A percentile compares a stretch with the other conserved stretches of the same genome.
Conservation (phyloP, 2,329 filamentous ascomycete genomes). For the Trichoderma sp. region DNA sequence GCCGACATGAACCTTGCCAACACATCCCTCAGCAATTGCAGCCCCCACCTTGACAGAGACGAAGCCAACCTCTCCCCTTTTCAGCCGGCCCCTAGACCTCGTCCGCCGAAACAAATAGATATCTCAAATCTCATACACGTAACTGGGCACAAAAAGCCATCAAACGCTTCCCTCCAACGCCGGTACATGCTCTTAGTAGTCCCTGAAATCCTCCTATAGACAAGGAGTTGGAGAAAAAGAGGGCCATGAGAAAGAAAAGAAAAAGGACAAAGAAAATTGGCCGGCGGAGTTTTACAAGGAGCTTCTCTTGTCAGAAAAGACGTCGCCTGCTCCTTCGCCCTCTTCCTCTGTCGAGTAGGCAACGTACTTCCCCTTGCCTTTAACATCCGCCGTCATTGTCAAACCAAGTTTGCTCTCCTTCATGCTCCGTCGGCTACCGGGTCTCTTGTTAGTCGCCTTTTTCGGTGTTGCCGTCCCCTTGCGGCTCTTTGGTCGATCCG, state of each 20-base stretch:
- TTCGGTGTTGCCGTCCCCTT: constrained; percentile 31
- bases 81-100: not conserved
- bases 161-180: constrained; percentile 17
- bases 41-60: not conserved
- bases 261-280: not conserved
- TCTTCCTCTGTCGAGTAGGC: constrained; percentile 39
- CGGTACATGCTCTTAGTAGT: constrained; percentile 1
- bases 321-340: constrained; percentile 33
- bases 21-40: not conserved
- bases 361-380: constrained; percentile 51
- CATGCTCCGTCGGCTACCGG: constrained; percentile 43
- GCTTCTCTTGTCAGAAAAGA: constrained; percentile 37
- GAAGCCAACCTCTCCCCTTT: not conserved
- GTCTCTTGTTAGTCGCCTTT: constrained; percentile 32
- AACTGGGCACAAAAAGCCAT: constrained; percentile 1
- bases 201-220: not conserved
- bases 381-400: constrained; percentile 31
- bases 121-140: not conserved
- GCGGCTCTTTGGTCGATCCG: constrained; percentile 31
- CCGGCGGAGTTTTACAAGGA: constrained; percentile 38
- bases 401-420: constrained; percentile 39
- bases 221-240: not conserved
- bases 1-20: not conserved
- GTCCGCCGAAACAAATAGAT: not conserved
- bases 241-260: not conserved